Conservation (phyloP, 192 early-diverging fungal species). For the Rhizophagus sp. region DNA sequence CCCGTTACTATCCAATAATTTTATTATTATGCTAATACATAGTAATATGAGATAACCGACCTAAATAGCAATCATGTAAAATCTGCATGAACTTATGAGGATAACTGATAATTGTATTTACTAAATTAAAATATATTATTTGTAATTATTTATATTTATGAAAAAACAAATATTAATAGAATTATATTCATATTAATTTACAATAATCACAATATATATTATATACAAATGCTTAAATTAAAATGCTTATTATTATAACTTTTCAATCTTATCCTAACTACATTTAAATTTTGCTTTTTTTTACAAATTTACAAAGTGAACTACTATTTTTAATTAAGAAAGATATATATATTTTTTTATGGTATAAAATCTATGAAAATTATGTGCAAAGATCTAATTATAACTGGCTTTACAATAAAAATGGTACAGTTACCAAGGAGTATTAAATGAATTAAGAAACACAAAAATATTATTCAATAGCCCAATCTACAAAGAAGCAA, state of each 20-base stretch:
- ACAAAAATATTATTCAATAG: conserved; percentile 3
- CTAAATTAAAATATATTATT: too few relatives aligned
- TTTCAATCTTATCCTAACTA: not conserved
- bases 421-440: not conserved
- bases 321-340: not conserved
- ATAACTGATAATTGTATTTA: too few relatives aligned
- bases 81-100: too few relatives aligned
- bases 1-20: too few relatives aligned
- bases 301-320: not conserved
- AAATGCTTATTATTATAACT: not conserved
- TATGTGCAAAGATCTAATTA: conserved; percentile 6
- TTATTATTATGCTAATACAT: too few relatives aligned
- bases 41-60: too few relatives aligned
- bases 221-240: conserved; percentile 9
- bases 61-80: too few relatives aligned
- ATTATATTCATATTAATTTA: too few relatives aligned
- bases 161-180: too few relatives aligned
- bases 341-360: not conserved
- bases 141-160: too few relatives aligned
- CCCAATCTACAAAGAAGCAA: conserved; percentile 11
- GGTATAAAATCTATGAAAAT: not conserved
- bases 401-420: conserved; percentile 19
- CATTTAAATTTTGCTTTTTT: not conserved
- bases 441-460: conserved; percentile 19
- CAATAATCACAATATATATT: not conserved